phyloP scores from a whole-genome alignment of 2,329 filamentous ascomycete genomes.

The Calonectria naviculata region DNA sequence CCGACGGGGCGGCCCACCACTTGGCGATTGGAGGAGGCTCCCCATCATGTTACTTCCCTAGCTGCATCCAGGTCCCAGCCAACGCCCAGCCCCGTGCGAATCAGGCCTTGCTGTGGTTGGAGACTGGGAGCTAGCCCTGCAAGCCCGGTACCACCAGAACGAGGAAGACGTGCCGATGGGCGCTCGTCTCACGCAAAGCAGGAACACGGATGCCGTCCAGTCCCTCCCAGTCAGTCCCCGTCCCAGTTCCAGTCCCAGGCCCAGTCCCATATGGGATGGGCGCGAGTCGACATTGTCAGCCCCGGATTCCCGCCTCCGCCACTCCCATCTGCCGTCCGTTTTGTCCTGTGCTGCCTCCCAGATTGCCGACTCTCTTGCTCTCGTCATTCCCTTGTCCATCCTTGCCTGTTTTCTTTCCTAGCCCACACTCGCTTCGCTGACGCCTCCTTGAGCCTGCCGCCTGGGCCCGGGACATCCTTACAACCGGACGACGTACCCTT shows the following conservation, averaged over 20 bases:
- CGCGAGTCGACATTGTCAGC: slow-evolving; percentile 38
- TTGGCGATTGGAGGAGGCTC: slow-evolving; percentile 30
- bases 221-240: not conserved
- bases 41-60: slow-evolving; percentile 28
- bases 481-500: slow-evolving; percentile 15
- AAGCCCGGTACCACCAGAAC: slow-evolving; percentile 31
- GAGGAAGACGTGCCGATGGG: slow-evolving; percentile 20
- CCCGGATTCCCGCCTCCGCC: slow-evolving; percentile 40
- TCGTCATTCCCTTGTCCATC: slow-evolving; percentile 9
- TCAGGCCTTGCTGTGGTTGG: slow-evolving; percentile 23
- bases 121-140: slow-evolving; percentile 29
- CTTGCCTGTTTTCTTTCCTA: slow-evolving; percentile 10
- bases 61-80: slow-evolving; percentile 33
- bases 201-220: slow-evolving; percentile 14
- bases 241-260: not conserved
- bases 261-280: not conserved
- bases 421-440: slow-evolving; percentile 14
- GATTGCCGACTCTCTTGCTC: not conserved
- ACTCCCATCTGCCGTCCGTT: slow-evolving; percentile 36
- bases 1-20: slow-evolving; percentile 32
- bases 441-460: slow-evolving; percentile 6
- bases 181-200: slow-evolving; percentile 36
- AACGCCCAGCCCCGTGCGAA: slow-evolving; percentile 33
- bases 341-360: slow-evolving; percentile 24
- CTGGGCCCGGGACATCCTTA: slow-evolving; percentile 10